Percentiles rank a stretch among this genome's conserved stretches.
phyloP scores from a whole-genome alignment of 2,329 filamentous ascomycete species.

The Phoma sp. region DNA sequence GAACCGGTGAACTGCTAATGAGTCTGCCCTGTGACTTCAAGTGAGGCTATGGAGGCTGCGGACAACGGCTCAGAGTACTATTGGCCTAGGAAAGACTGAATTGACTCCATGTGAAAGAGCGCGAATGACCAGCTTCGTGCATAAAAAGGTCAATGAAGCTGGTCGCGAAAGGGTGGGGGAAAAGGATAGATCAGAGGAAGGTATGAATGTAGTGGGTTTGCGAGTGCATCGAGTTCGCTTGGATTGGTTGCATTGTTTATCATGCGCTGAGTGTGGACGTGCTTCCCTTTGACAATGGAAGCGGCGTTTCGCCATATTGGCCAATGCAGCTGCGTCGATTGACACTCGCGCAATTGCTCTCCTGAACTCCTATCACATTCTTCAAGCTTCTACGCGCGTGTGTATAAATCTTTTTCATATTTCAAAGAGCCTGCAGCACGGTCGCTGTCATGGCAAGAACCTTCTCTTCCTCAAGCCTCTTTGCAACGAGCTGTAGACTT shows the following conservation, averaged over 20 bases:
- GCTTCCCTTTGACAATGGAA: background rate
- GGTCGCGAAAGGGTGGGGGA: constrained; percentile 11
- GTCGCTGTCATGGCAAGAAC: constrained; percentile 50
- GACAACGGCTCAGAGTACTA: background rate
- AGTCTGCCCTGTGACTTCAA: background rate
- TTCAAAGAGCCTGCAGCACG: constrained; percentile 38
- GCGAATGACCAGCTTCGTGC: constrained; percentile 23
- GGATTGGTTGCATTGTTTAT: constrained; percentile 6
- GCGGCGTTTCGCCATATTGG: background rate
- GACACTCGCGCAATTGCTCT: no score
- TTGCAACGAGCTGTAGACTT: constrained; percentile 52
- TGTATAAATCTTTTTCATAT: background rate
- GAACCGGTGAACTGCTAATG: background rate
- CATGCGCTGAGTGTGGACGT: background rate
- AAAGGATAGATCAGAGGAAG: constrained; percentile 19
- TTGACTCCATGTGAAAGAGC: background rate
- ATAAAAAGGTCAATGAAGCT: constrained; percentile 20
- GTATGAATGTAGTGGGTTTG: constrained; percentile 14
- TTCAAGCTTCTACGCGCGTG: background rate
- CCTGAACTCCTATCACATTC: background rate
- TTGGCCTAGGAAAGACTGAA: background rate
- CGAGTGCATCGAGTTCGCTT: background rate
- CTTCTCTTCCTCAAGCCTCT: constrained; percentile 54
- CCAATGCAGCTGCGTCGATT: background rate
- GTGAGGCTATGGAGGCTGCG: background rate